Base-by-base conservation (phyloP, 2,329 filamentous ascomycete genomes). In the Truncatella angustata region DNA sequence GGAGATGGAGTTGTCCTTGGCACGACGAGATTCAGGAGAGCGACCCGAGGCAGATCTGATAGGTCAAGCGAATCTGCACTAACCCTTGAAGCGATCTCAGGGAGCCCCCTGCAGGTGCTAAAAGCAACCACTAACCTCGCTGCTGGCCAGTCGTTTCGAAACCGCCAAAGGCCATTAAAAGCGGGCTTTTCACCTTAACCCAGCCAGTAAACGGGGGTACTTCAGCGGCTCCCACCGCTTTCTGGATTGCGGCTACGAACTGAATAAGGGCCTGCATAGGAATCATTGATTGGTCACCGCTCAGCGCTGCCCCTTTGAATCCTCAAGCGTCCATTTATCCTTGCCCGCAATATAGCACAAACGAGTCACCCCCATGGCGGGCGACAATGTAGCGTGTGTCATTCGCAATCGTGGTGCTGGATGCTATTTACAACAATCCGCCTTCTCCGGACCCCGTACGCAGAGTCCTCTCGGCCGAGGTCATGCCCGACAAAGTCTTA, bases 11-110 rank as follows among this genome's bases (percentile, higher is more conserved):
- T 43, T 24, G 47, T 23, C 16, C 36, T 42, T 50, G 47, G 47
- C 35, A 30, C 21, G 24, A 18, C 40, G 42, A 50, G 47, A 50
- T 42, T 50, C 47, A 50, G 47, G 47, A 50, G 47, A 40, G 18
- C 12, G 5, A 18, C 36, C 21, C 47, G 36, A 32, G 26, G 30
- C 14, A 50, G 36, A 40, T 50, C 35, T 50, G 47, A 50, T 50
- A 50, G 47, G 47, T 18, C 12, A 9, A 42, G 47, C 36, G n/a
- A 35, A 20, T 42, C 16, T 28, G 47, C 24, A 11, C 23, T n/a
- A 21, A 32, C 46, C 32, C 32, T 16, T 14, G 12, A 10, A 21
- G 40, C 11, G 40, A 34, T 21, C 26, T 46, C 43, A 46, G 43
- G 23, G 43, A 18, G 10, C 11, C 23, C 43, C 26, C 43, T 46